Conservation (phyloP, 2,329 filamentous ascomycete species). For the Coniochaeta sp. region DNA sequence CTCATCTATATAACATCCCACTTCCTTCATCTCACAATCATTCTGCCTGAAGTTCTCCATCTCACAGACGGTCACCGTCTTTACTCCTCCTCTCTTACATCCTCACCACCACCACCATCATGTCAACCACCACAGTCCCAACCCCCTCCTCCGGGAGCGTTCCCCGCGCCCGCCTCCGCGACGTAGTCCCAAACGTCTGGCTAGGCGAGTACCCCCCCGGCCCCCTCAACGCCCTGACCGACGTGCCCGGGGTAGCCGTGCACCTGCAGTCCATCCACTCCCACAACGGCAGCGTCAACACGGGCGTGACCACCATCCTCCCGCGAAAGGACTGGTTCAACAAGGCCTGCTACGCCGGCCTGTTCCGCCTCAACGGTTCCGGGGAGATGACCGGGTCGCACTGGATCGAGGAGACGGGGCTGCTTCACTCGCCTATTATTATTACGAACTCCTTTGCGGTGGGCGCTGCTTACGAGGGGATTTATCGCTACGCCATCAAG, state of each 20-base stretch:
- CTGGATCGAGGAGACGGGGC: conserved; percentile 55
- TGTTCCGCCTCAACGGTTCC: conserved; percentile 57
- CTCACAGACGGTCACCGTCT: neutral
- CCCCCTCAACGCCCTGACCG: conserved; percentile 42
- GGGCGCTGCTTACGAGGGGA: conserved; percentile 50
- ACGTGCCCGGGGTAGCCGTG: conserved; percentile 40
- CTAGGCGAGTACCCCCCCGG: conserved; percentile 37
- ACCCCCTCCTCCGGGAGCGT: neutral
- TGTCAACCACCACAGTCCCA: neutral
- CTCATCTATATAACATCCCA: neutral
- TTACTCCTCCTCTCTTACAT: neutral
- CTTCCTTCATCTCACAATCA: neutral
- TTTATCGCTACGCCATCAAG: conserved; percentile 47
- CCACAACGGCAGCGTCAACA: conserved; percentile 27
- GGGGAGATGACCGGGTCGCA: conserved; percentile 57
- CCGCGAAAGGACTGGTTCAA: conserved; percentile 36
- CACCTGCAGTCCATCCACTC: conserved; percentile 35
- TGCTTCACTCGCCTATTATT: conserved; percentile 51
- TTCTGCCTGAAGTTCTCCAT: neutral
- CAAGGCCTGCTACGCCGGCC: conserved; percentile 37
- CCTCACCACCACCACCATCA: neutral
- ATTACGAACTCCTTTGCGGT: conserved; percentile 53
- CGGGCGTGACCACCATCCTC: conserved; percentile 42
- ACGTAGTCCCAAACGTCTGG: conserved; percentile 34
- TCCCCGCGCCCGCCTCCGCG: conserved; percentile 26